Percentiles rank a stretch among this genome's conserved stretches.
Conservation (phyloP, 768 basidiomycete species). For the Daedaleopsis nitida region DNA sequence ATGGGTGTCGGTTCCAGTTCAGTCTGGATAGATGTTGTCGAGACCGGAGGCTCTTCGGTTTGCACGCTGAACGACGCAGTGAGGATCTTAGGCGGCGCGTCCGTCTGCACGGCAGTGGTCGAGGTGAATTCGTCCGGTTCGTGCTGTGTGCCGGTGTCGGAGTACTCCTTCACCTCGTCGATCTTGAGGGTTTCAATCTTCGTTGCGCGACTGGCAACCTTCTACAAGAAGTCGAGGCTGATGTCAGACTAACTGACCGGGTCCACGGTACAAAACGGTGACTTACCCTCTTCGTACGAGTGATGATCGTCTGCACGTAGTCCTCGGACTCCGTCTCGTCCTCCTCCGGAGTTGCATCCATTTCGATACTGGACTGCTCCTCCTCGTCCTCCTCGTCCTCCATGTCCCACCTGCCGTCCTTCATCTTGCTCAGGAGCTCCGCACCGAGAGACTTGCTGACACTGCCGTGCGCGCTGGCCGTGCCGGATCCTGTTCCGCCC, state of each 20-base stretch:
- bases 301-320: slow-evolving; percentile 87
- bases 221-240: slow-evolving; percentile 42
- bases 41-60: slow-evolving; percentile 43
- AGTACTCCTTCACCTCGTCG: slow-evolving; percentile 74
- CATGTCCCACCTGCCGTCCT: slow-evolving; percentile 41
- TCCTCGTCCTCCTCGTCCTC: slow-evolving; percentile 40
- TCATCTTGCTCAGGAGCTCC: slow-evolving; percentile 69
- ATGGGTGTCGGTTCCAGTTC: slow-evolving; percentile 36
- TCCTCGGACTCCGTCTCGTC: slow-evolving; percentile 68
- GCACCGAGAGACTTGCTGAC: slow-evolving; percentile 77
- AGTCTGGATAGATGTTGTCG: slow-evolving; percentile 41
- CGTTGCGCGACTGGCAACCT: slow-evolving; percentile 64
- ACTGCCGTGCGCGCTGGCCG: slow-evolving; percentile 55
- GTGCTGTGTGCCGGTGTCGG: slow-evolving; percentile 73
- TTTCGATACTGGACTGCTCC: slow-evolving; percentile 35
- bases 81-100: slow-evolving; percentile 52
- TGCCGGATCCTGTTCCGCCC: slow-evolving; percentile 37
- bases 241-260: not conserved
- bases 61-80: slow-evolving; percentile 55
- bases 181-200: slow-evolving; percentile 45
- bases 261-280: not conserved
- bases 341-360: slow-evolving; percentile 42
- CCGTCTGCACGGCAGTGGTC: slow-evolving; percentile 59
- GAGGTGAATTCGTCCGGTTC: slow-evolving; percentile 53
- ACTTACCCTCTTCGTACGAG: slow-evolving; percentile 72